phyloP scores from a whole-genome alignment of 1,139 yeast genomes.

The Debaryomycetaceae sp. region DNA sequence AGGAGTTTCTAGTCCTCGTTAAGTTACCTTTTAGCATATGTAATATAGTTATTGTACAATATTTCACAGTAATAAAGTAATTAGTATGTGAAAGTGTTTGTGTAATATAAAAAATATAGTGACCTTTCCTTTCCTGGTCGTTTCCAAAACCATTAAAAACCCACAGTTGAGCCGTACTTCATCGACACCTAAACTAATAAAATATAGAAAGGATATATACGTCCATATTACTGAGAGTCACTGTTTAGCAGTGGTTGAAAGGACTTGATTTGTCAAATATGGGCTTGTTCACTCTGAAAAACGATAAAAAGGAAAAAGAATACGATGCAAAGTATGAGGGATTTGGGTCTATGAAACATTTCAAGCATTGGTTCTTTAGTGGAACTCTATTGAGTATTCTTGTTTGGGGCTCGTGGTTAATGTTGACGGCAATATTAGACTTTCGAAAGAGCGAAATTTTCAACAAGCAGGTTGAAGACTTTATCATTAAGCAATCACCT shows the following conservation, averaged over 20 bases:
- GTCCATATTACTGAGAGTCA: too few relatives aligned
- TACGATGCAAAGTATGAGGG: conserved; percentile 2
- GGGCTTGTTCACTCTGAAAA: not conserved
- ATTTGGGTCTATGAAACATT: not conserved
- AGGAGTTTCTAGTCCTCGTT: conserved; percentile 8
- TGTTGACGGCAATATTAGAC: conserved; percentile 24
- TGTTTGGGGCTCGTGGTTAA: conserved; percentile 39
- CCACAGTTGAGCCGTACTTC: not conserved
- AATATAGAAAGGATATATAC: too few relatives aligned
- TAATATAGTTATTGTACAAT: not conserved
- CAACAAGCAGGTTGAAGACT: conserved; percentile 1
- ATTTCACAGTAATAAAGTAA: not conserved
- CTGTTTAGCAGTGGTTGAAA: too few relatives aligned
- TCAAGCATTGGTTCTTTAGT: conserved; percentile 14
- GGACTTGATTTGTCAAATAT: too few relatives aligned
- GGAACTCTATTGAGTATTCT: conserved; percentile 27
- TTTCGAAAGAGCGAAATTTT: conserved; percentile 12
- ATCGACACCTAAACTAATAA: not conserved
- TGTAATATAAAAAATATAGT: not conserved
- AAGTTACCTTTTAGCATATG: not conserved
- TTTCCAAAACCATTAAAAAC: not conserved
- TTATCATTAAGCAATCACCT: not conserved
- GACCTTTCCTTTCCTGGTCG: not conserved
- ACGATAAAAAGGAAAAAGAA: conserved; percentile 1
- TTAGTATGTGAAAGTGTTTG: not conserved